Percentiles rank a stretch among this genome's conserved stretches.
These are phyloP conservation scores for Oleoguttula mirabilis DNA, from an alignment of 495 filamentous ascomycete species.

Conservation along the genomic window DNA sequence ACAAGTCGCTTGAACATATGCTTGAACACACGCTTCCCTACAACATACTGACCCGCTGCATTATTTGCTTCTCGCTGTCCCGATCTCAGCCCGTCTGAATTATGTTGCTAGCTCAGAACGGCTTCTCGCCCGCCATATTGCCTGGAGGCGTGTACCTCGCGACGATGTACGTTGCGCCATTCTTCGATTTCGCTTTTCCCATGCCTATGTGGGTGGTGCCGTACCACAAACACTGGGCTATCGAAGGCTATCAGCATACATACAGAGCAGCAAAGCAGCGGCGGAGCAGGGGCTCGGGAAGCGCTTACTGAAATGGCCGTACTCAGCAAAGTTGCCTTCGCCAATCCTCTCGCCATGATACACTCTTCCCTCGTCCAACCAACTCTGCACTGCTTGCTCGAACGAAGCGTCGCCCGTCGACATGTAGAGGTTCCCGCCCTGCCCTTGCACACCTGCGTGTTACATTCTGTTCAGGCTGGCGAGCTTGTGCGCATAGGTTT, in stretches of 20 bases:
- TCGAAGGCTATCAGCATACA: background rate
- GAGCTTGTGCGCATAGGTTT: slow-evolving; percentile 27
- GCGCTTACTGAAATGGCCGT: slow-evolving; percentile 27
- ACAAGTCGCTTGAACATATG: too few relatives aligned
- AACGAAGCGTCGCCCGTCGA: slow-evolving; percentile 7
- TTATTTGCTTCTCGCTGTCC: too few relatives aligned
- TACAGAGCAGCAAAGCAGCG: too few relatives aligned
- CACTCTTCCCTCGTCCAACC: slow-evolving; percentile 29
- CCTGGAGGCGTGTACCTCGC: slow-evolving; percentile 31
- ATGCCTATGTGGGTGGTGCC: slow-evolving; percentile 30
- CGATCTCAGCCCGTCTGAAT: too few relatives aligned
- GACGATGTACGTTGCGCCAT: slow-evolving; percentile 30
- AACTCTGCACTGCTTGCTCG: slow-evolving; percentile 14
- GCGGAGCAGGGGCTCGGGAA: too few relatives aligned
- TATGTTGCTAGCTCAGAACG: background rate
- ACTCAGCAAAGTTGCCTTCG: slow-evolving; percentile 27
- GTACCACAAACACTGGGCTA: slow-evolving; percentile 35
- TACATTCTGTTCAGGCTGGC: slow-evolving; percentile 24
- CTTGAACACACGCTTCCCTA: too few relatives aligned
- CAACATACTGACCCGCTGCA: too few relatives aligned
- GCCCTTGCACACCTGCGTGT: slow-evolving; percentile 26
- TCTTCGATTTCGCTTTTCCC: slow-evolving; percentile 22
- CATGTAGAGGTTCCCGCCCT: slow-evolving; percentile 35
- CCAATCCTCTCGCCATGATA: slow-evolving; percentile 33
- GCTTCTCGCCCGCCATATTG: slow-evolving; percentile 27